Evolutionary conservation across 2,329 filamentous ascomycete genomes (phyloP), one percentile per base, ranked within the genome.

Genomic region (Xylariaceae sp.): DNA sequence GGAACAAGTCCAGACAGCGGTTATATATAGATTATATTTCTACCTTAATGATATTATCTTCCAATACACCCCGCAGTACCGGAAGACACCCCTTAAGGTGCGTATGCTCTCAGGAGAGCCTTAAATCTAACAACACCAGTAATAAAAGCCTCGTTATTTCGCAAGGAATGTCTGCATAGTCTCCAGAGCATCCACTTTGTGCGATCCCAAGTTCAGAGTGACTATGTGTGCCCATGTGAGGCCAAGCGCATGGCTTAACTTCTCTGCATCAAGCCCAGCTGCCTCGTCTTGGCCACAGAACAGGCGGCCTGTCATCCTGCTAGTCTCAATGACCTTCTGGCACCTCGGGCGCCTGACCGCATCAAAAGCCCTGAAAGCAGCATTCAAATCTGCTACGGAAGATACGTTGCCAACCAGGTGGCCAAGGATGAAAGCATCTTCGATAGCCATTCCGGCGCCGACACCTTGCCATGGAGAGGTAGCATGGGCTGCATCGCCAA

Each of bases 401-500:
- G 33, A 31, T 9, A 36, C 33, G 33, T 41, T 38, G 30, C 38
- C 38, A n/a, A 29, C n/a, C 12, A 32, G 13, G 17, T 25, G 21
- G 9, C 31, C 27, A 13, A 29, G 13, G 27, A 26, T 9, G 13
- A 29, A 16, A 7, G 27, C 13, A n/a, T 29, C 27, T 19, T 36
- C 31, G 22, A 33, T 37, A 27, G 32, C 26, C 19, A 23, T 15
- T 17, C 25, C 23, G 29, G 34, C 39, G 30, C 33, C 36, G 24
- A 29, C 35, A 19, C 31, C 31, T 6, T 37, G 31, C 34, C 38
- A 37, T 4, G 34, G 38, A 17, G 34, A n/a, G 16, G 31, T 16
- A n/a, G 31, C 31, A 19, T 32, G 37, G 14, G 37, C 37, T 4
- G 37, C 37, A 21, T 40, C 37, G 27, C 34, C 31, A 12, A 37